phyloP scores from a whole-genome alignment of 164 flowering plant species.

The grape (Vitis vinifera) region ASM3070453v1 NC_081812.1:16263001-16263500 shows the following conservation, averaged over 20 bases:
- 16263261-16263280: neutral
- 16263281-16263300: neutral
- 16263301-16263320: too few relatives aligned
- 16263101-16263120: neutral
- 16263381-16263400: neutral
- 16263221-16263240: neutral
- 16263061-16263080: neutral
- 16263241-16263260: neutral
- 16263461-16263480: neutral
- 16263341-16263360: neutral
- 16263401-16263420: neutral
- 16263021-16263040: slow-evolving; percentile 57
- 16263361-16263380: neutral
- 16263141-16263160: neutral
- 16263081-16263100: neutral
- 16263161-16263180: slow-evolving; percentile 4
- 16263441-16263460: neutral
- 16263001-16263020: slow-evolving; percentile 68
- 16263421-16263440: neutral
- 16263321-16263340: too few relatives aligned
- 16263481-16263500: too few relatives aligned
- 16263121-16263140: neutral
- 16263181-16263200: neutral
- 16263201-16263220: neutral
- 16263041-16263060: slow-evolving; percentile 36